These are phyloP conservation scores for Penicillium lividum DNA, from an alignment of 495 filamentous ascomycete species.

Conservation along the genomic window DNA sequence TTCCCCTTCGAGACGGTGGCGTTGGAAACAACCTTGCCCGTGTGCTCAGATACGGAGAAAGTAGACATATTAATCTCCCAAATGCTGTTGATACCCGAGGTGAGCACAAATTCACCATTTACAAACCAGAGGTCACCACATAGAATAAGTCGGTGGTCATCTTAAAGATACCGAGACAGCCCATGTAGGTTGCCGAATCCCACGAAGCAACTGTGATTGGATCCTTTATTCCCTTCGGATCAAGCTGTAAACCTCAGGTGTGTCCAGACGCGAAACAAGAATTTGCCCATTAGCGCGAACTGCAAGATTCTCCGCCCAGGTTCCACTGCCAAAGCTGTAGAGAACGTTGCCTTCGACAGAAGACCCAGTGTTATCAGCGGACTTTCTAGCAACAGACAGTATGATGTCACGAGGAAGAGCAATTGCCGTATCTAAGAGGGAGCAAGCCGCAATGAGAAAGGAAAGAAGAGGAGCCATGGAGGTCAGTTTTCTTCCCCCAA, in stretches of 20 bases:
- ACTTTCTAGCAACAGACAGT: neutral
- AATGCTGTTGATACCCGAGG: constrained; percentile 4
- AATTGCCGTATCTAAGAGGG: neutral
- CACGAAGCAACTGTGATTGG: constrained; percentile 7
- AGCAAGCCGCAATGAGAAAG: neutral
- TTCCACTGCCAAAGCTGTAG: constrained; percentile 4
- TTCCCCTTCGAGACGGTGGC: neutral
- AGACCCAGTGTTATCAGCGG: neutral
- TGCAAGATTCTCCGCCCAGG: constrained; percentile 5
- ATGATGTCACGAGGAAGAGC: neutral
- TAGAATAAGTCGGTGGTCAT: constrained; percentile 1
- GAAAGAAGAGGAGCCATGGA: neutral
- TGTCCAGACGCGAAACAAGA: constrained; percentile 4
- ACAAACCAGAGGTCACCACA: neutral
- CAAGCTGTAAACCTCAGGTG: constrained; percentile 3
- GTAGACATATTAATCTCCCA: constrained; percentile 5
- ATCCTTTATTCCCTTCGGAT: neutral
- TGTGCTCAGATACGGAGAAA: neutral
- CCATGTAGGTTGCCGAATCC: constrained; percentile 6
- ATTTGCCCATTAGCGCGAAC: constrained; percentile 6
- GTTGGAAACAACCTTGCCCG: neutral
- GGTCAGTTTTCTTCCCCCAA: neutral
- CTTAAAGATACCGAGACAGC: constrained; percentile 6
- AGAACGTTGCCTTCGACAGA: neutral
- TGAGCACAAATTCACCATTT: neutral